These are phyloP conservation scores for Austroboletus festivus DNA, from an alignment of 768 basidiomycete genomes.

Conservation along the genomic window DNA sequence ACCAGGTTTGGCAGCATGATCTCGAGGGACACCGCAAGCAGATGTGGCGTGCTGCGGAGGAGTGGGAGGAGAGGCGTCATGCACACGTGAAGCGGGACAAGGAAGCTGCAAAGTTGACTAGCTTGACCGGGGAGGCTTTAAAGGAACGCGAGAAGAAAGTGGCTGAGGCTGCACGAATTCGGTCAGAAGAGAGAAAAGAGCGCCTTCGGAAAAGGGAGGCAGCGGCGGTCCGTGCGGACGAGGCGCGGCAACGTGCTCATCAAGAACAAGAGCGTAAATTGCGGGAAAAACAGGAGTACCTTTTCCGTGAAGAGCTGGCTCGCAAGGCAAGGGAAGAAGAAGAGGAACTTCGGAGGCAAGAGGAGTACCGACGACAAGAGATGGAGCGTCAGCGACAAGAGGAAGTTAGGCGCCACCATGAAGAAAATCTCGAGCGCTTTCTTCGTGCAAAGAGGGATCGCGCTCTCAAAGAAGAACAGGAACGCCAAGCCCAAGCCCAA, in stretches of 20 bases:
- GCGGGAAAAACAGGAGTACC: conserved; percentile 21
- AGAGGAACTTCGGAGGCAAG: too few species aligned
- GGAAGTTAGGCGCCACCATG: neutral
- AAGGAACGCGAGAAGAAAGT: conserved; percentile 16
- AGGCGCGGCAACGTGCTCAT: conserved; percentile 16
- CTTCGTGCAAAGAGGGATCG: too few species aligned
- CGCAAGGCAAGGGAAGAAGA: conserved; percentile 16
- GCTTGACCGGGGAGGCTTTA: conserved; percentile 11
- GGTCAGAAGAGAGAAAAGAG: conserved; percentile 6
- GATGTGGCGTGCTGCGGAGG: conserved; percentile 21
- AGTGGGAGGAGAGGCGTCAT: conserved; percentile 8
- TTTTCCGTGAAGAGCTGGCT: conserved; percentile 5
- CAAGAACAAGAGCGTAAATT: conserved; percentile 22
- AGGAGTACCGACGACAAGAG: neutral
- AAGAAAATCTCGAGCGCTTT: too few species aligned
- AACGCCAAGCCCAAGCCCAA: too few species aligned
- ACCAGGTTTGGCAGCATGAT: conserved; percentile 10
- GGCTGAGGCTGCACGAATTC: conserved; percentile 17
- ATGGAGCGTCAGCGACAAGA: too few species aligned
- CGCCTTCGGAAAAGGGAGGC: conserved; percentile 12
- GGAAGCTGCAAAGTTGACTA: conserved; percentile 16
- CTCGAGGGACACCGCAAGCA: conserved; percentile 23
- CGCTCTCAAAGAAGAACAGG: too few species aligned
- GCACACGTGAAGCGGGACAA: conserved; percentile 21
- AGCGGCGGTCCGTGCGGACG: conserved; percentile 11